Percentiles rank a stretch among this genome's conserved stretches.
Evolutionary conservation across 75 land plant species (phyloP).

Genomic region (Ceratopteris richardii): DNA sequence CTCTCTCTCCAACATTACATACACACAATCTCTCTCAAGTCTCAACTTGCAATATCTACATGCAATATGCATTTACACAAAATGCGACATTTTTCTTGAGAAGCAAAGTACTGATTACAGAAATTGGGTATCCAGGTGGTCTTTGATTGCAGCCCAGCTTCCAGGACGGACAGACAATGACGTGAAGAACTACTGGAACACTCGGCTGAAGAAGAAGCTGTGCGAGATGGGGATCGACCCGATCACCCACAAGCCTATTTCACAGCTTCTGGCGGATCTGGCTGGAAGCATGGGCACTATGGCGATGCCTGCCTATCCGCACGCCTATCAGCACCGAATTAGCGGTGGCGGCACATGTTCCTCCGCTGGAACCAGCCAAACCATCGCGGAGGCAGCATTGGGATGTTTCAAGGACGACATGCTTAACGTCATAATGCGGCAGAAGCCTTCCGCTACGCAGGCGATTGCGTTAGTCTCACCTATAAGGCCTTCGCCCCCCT

Average conservation of each 20-base stretch:
- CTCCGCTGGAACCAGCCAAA: constrained; percentile 10
- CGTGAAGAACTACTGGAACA: constrained; percentile 43
- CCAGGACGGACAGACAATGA: constrained; percentile 42
- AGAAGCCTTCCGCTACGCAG: not conserved
- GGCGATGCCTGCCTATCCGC: not conserved
- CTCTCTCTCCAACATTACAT: too few relatives aligned
- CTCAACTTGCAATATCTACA: too few relatives aligned
- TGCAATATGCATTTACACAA: too few relatives aligned
- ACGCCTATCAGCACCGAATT: too few relatives aligned
- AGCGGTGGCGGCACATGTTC: not conserved
- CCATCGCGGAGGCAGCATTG: constrained; percentile 29
- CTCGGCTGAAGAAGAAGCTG: constrained; percentile 42
- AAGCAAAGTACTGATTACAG: not conserved
- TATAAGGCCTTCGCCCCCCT: not conserved
- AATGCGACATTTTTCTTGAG: too few relatives aligned
- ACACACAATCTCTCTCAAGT: too few relatives aligned
- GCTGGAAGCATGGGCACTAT: constrained; percentile 29
- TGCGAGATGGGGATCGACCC: constrained; percentile 44
- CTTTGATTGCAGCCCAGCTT: constrained; percentile 37
- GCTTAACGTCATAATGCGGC: constrained; percentile 21
- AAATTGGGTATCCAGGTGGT: too few relatives aligned
- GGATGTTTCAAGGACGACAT: constrained; percentile 43
- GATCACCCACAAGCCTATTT: constrained; percentile 37
- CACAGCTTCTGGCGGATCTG: constrained; percentile 36
- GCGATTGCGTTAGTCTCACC: not conserved